Base-by-base conservation (phyloP, 2,329 filamentous ascomycete genomes). In the Teratosphaeria destructans region DNA sequence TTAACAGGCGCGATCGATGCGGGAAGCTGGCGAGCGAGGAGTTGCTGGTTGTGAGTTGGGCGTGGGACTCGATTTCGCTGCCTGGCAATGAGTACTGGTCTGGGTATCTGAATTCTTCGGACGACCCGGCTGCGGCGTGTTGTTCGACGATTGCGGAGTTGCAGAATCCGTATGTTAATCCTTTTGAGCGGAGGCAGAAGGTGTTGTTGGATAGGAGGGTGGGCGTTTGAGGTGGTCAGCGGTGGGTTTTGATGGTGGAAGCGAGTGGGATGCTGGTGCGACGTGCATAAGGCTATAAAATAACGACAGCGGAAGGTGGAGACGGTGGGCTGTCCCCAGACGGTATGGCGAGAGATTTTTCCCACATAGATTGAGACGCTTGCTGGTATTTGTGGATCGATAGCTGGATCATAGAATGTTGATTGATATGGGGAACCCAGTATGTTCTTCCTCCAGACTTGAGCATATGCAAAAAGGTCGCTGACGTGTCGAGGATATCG, bases 81-180 rank as follows among this genome's bases (percentile, higher is more conserved):
- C 59, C 61, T 3, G 64, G 64, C 26, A 65, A 65, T 37, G 63
- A 66, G 56, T 66, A 60, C 54, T 66, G 64, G 60, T 57, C 55
- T 16, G 62, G 62, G 1, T 14, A 23, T 11, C 54, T 65, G 52
- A 12, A 12, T 0, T 54, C 54, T 16, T 62, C 60, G 32, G 60
- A 62, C 19, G 64, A 66, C 60, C 63, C 63, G 6, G 64, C 63
- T 7, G 63, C 64, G 1, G 63, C 62, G 49, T 63, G 64, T 54
- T 60, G 52, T 14, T 62, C 59, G n/a, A 64, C 60, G 5, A 64
- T 66, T 57, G 59, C 56, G 11, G 63, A 66, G 34, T 54, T 63
- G 27, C 62, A 64, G 23, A 66, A 65, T 53, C 64, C 63, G 19
- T 58, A 61, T 53, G 58, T 65, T 35, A 66, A 65, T 52, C 57